Evolutionary conservation across 2,329 filamentous ascomycete species (phyloP).

Genomic region (Septoria petroselini): DNA sequence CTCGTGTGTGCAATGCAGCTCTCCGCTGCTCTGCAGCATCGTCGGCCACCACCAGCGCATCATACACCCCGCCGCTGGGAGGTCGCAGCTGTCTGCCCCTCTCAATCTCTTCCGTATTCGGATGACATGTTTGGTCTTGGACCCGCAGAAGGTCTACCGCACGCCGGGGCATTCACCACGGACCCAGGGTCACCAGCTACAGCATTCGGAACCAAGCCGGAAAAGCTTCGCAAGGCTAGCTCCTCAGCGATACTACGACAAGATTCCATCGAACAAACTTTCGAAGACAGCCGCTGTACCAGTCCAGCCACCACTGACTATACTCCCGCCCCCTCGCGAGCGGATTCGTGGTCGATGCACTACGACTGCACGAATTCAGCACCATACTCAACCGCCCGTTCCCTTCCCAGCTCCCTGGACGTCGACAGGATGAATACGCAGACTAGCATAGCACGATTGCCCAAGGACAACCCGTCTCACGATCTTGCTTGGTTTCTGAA

Average conservation of each 20-base stretch:
- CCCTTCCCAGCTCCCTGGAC: constrained; percentile 6
- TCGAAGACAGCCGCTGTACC: constrained; percentile 24
- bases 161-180: constrained; percentile 30
- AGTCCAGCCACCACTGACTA: constrained; percentile 16
- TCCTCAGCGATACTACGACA: constrained; percentile 30
- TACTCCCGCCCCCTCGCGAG: constrained; percentile 17
- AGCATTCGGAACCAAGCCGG: constrained; percentile 14
- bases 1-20: constrained; percentile 37
- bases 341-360: constrained; percentile 34
- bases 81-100: constrained; percentile 31
- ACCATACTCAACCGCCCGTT: constrained; percentile 29
- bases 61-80: constrained; percentile 37
- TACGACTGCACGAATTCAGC: constrained; percentile 32
- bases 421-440: constrained; percentile 36
- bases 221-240: constrained; percentile 27
- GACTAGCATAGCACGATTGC: constrained; percentile 32
- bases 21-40: constrained; percentile 33
- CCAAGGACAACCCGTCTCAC: constrained; percentile 32
- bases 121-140: constrained; percentile 30
- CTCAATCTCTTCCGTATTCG: constrained; percentile 27
- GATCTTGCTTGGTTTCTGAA: constrained; percentile 42
- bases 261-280: constrained; percentile 30
- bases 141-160: constrained; percentile 22
- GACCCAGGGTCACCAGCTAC: constrained; percentile 31
- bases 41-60: constrained; percentile 32